phyloP scores from a whole-genome alignment of 2,329 filamentous ascomycete species.

The Fusarium siculi region DNA sequence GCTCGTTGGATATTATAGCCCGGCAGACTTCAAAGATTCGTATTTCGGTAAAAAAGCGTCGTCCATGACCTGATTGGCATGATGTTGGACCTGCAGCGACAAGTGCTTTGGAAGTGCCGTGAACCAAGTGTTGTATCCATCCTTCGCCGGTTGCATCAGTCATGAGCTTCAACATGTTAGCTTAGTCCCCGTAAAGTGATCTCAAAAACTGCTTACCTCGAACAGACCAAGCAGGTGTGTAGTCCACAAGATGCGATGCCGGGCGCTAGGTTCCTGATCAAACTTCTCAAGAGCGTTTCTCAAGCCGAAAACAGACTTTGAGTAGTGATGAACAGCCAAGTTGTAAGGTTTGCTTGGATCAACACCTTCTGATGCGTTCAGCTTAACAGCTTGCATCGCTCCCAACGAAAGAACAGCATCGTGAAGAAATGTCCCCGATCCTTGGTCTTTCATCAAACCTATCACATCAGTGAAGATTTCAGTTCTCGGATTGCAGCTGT shows the following conservation, averaged over 20 bases:
- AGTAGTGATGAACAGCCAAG: slow-evolving; percentile 42
- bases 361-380: slow-evolving; percentile 8
- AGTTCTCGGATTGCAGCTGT: slow-evolving; percentile 41
- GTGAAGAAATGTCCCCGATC: slow-evolving; percentile 28
- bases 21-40: slow-evolving; percentile 48
- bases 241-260: slow-evolving; percentile 46
- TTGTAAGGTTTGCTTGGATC: neutral
- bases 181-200: no score
- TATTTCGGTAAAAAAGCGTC: slow-evolving; percentile 46
- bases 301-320: slow-evolving; percentile 41
- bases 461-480: slow-evolving; percentile 33
- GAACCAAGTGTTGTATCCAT: slow-evolving; percentile 50
- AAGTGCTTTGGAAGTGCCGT: slow-evolving; percentile 48
- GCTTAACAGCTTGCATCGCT: slow-evolving; percentile 45
- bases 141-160: slow-evolving; percentile 46
- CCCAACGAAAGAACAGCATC: slow-evolving; percentile 47
- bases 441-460: slow-evolving; percentile 31
- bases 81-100: slow-evolving; percentile 44
- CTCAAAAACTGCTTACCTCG: slow-evolving; percentile 39
- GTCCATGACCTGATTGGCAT: slow-evolving; percentile 38
- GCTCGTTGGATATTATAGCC: slow-evolving; percentile 47
- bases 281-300: slow-evolving; percentile 26
- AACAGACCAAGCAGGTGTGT: slow-evolving; percentile 50
- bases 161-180: slow-evolving; percentile 42
- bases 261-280: neutral